Evolutionary conservation across 192 early-diverging fungal genomes (phyloP).

Genomic region (Bifiguratus adelaidae): DNA sequence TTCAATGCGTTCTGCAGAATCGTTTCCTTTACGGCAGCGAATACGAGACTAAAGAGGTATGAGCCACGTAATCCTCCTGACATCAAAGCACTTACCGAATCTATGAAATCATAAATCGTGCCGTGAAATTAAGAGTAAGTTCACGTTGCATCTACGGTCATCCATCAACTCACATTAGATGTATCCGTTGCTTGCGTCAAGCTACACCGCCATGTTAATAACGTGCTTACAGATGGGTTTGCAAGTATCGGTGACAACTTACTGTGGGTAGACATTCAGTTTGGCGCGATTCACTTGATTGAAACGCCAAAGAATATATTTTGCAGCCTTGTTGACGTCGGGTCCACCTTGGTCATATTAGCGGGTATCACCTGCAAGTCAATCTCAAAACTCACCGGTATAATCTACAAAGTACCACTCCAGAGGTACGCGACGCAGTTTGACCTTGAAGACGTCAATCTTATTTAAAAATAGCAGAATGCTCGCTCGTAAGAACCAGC

Average conservation of each 20-base stretch:
- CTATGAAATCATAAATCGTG: too few relatives aligned
- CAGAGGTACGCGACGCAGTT: slow-evolving; percentile 67
- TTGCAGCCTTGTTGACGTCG: slow-evolving; percentile 73
- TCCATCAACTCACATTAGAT: slow-evolving; percentile 45
- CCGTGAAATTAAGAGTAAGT: too few relatives aligned
- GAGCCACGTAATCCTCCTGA: too few relatives aligned
- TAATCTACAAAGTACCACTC: slow-evolving; percentile 86
- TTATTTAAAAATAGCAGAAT: slow-evolving; percentile 95
- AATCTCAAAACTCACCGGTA: slow-evolving; percentile 17
- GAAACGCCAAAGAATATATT: slow-evolving; percentile 84
- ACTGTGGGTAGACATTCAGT: slow-evolving; percentile 77
- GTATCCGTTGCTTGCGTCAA: slow-evolving; percentile 91
- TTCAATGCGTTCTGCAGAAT: slow-evolving; percentile 75
- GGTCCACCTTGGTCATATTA: slow-evolving; percentile 34
- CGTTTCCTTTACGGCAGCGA: slow-evolving; percentile 86
- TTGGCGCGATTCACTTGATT: slow-evolving; percentile 75
- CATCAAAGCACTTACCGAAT: too few relatives aligned
- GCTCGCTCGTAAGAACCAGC: slow-evolving; percentile 86
- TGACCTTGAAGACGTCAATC: slow-evolving; percentile 78
- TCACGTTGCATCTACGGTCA: neutral
- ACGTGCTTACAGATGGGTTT: neutral
- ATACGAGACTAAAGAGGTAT: slow-evolving; percentile 58
- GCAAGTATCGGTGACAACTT: slow-evolving; percentile 7
- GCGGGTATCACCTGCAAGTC: neutral
- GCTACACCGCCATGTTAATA: slow-evolving; percentile 15